Base-by-base conservation (phyloP, 345 rosid species). In the Lenwebbia sp. region DNA sequence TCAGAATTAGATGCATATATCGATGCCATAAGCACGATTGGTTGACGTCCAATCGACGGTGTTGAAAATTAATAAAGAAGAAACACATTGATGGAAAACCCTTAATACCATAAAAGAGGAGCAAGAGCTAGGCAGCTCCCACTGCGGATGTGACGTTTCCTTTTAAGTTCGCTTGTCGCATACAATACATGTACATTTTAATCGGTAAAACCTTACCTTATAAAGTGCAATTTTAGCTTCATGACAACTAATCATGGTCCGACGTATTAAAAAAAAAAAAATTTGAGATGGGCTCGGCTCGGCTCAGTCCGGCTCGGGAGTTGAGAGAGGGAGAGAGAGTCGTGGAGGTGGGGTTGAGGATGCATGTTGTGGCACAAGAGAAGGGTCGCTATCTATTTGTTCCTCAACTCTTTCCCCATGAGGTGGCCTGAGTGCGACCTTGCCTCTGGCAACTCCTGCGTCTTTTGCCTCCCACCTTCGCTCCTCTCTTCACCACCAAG, bases 391-490 rank as follows among this genome's bases (percentile, higher is more conserved):
- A 11, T 92, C 94, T 88, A 8, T 50, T 88, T 88, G 91, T 92
- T 91, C 93, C 87, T 88, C 90, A 85, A 88, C 89, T 89, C 90
- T 87, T 89, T 89, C 89, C 90, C 82, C 85, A 89, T 85, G 89
- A 90, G 92, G 91, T 93, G 93, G 92, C 90, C 84, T 87, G 93
- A 93, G 84, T 83, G 89, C 84, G 91, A 89, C 92, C 21, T 86
- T 88, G 75, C 86, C 85, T 53, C 62, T 40, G 78, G 78, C 78
- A 70, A 33, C 47, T 19, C 78, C 78, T 37, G 78, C 78, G 78
- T 19, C 78, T 70, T 70, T 70, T 70, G 78, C 78, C 26, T 70
- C 26, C 78, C 78, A 70, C 47, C 47, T 70, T 33, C 78, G 47
- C 47, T 37, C 47, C 78, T 70, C 60, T 65, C 83, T 78, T 85